Base-by-base conservation (phyloP, 768 basidiomycete species). In the Boletus speciosus region DNA sequence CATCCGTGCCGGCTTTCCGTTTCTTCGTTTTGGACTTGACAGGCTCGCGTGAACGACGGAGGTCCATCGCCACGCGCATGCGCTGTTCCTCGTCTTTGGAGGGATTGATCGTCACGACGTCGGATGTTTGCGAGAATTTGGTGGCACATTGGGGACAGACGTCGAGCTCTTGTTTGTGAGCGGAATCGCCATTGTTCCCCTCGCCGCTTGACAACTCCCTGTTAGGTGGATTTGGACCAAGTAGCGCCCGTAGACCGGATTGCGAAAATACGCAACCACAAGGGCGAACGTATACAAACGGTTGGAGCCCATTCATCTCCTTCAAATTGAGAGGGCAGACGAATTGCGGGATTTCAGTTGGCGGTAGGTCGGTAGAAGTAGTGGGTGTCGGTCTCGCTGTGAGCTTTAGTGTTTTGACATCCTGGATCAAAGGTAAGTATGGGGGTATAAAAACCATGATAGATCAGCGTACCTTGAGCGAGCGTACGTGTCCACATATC, bases 211-310 rank as follows among this genome's bases (percentile, higher is more conserved):
- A 46, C 52, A 47, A 39, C 51, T 60, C 65, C 65, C 54, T 60
- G 61, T 58, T 55, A 60, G 62, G 34, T 15, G 73, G 61, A 1
- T 69, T 63, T 44, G 70, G 57, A 52, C 63, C 31, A 67, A 71
- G 34, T 71, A 64, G 78, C 3, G 86, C 85, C 53, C 84, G 85
- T 39, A 98, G 76, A 3, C 88, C 91, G 0, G 86, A 86, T 55
- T 89, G 88, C 5, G 92, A 88, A 73, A 98, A 92, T 32, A 93
- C 92, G 68, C 93, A 95, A 15, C 94, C 94, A 63, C 96, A 98
- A 0, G 85, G 73, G 14, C 79, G 76, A 60, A 98, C 71, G 66
- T 94, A 96, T 49, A 94, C 85, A 68, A 98, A 98, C 0, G 93
- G 92, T 49, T 88, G 81, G 4, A 71, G 67, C 14, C 97, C 97